Base-by-base conservation (phyloP, 2,329 filamentous ascomycete species). In the Arthrobotrys sinensis region DNA sequence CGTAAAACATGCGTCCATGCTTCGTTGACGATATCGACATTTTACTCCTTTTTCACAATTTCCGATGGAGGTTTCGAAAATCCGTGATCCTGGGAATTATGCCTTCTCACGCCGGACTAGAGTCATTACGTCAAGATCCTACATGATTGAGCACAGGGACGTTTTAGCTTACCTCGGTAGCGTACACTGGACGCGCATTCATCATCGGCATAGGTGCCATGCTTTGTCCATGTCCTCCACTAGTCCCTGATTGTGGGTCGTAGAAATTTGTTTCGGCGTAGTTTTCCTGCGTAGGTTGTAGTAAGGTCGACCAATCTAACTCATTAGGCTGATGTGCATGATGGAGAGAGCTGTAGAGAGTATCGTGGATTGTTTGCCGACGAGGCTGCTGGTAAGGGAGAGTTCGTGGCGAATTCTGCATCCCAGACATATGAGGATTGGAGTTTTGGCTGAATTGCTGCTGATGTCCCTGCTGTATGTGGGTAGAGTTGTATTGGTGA, bases 61-160 rank as follows among this genome's bases (percentile, higher is more conserved):
- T 77, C 73, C 73, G 73, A 66, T 50, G 72, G 48, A 28, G 66
- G 65, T 71, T 77, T 77, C 66, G 66, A 66, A 67, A 71, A 77
- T 71, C 73, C 73, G 66, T 77, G 73, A 77, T 77, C 73, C 73
- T 77, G 73, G 73, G 73, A 77, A 77, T 77, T 70, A 77, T 77
- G 73, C 73, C 73, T 77, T 77, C 73, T 77, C 73, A 77, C 73
- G 73, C 73, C 73, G 73, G 73, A 77, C 73, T 77, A 77, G 62
- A 77, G 73, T 77, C 73, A 77, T 67, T 77, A 77, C 73, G 73
- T 77, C 73, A 77, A 77, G 73, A 77, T 77, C 73, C 43, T 77
- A 77, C 73, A 77, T 77, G 66, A 67, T 77, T 77, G 73, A 77
- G 68, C 57, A 63, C 73, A 55, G 16, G 73, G 67, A 14, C 38